Evolutionary conservation across 78 protist species (phyloP), one percentile per base, ranked within the genome.

Genomic region (Isochrysis galbana): DNA sequence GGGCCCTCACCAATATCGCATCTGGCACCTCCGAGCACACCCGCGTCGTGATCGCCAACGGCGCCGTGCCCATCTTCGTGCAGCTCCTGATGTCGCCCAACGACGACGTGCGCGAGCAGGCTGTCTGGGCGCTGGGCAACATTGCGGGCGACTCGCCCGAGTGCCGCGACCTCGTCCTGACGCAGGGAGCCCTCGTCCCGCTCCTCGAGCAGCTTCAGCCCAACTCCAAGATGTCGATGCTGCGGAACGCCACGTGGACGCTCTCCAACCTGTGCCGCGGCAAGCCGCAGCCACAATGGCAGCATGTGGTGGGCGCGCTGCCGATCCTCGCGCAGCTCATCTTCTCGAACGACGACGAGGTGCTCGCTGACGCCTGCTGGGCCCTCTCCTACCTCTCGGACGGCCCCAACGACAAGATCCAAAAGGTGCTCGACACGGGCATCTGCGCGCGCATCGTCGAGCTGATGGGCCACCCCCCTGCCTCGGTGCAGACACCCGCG

Each of bases 1-100:
- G 99, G 99, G 98, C 99, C 29, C 96, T 98, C 70, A 98, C 99
- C n/a, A 98, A 98, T 96, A 97, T 98, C 23, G 99, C 99, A 1
- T 97, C 98, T 0, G 99, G 99, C 39, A 94, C 97, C n/a, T 88
- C 99, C 29, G 98, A 96, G 77, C 98, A 98, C 80, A 98, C 99
- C 4, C 84, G 54, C 34, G 91, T 26, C 23, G 99, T 98, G 54
- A 89, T 98, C 41, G 93, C 90, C 21, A 51, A 82, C 72, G 97
- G 97, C 29, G 98, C 98, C 41, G 96, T 98, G n/a, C 98, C 98
- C 54, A 84, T 89, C 47, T 97, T 98, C 80, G 96, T 98, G 55
- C 88, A 83, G 67, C 95, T 98, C 55, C 95, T 98, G 46, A 25
- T 42, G n/a, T 93, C 97, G 51, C 94, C 88, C 36, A 55, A 70